Conservation (phyloP, 257 asterid species). For the Fraxinus americana region DNA sequence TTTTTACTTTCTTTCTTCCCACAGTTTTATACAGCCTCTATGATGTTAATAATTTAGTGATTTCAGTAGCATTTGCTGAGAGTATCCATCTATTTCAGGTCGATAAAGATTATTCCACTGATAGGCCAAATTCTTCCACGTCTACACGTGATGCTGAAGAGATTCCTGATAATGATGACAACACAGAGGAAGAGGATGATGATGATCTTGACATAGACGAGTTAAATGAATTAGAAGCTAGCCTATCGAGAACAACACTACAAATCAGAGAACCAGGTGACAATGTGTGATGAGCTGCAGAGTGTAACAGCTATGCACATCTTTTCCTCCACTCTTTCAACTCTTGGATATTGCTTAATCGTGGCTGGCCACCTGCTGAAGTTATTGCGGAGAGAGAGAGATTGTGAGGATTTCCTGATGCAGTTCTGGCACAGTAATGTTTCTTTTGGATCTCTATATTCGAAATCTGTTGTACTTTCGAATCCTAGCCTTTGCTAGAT, state of each 20-base stretch:
- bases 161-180: conserved; percentile 25
- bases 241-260: conserved; percentile 68
- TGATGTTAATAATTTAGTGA: not conserved
- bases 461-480: not conserved
- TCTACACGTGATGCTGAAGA: conserved; percentile 41
- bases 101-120: conserved; percentile 43
- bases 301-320: conserved; percentile 24
- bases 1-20: not conserved
- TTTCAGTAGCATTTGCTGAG: conserved; percentile 1
- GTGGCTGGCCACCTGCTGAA: conserved; percentile 24
- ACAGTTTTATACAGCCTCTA: not conserved
- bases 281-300: conserved; percentile 26
- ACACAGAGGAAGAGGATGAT: conserved; percentile 48
- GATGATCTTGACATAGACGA: conserved; percentile 89
- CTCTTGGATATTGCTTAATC: conserved; percentile 13
- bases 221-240: conserved; percentile 85
- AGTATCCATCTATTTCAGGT: conserved; percentile 37
- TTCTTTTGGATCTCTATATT: not conserved
- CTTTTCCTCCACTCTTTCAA: conserved; percentile 22
- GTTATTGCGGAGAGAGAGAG: not conserved
- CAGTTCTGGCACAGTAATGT: not conserved
- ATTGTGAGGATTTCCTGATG: not conserved
- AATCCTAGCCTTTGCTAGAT: not conserved
- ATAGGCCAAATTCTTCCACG: conserved; percentile 70
- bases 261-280: conserved; percentile 55